phyloP scores from a whole-genome alignment of 2,329 filamentous ascomycete genomes.

The Graphiopsis chlorocephala region DNA sequence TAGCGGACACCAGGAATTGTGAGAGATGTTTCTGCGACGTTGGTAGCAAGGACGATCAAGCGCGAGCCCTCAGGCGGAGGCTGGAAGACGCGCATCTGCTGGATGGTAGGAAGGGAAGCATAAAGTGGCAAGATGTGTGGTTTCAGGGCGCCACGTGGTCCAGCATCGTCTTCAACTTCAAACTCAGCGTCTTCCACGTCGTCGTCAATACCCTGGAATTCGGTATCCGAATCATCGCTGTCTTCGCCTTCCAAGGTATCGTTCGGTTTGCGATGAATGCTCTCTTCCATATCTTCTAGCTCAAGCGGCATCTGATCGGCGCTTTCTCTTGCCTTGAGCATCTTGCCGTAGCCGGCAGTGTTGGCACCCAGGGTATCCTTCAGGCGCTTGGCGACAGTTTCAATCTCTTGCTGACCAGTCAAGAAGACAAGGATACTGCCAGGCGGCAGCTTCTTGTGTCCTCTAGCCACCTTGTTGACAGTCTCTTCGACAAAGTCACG shows the following conservation, averaged over 20 bases:
- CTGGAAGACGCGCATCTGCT: constrained; percentile 89
- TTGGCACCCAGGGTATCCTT: constrained; percentile 62
- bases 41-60: constrained; percentile 87
- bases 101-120: constrained; percentile 83
- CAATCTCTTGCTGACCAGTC: constrained; percentile 90
- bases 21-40: constrained; percentile 94
- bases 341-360: constrained; percentile 35
- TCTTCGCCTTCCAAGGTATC: constrained; percentile 42
- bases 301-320: constrained; percentile 60
- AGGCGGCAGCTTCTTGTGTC: constrained; percentile 83
- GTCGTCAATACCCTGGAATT: constrained; percentile 59
- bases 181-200: constrained; percentile 58
- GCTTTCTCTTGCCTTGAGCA: constrained; percentile 15
- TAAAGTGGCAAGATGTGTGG: constrained; percentile 93
- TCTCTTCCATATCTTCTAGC: constrained; percentile 82
- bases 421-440: constrained; percentile 92
- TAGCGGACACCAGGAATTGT: constrained; percentile 95
- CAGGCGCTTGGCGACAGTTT: constrained; percentile 73
- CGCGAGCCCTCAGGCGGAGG: constrained; percentile 73
- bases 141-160: constrained; percentile 58
- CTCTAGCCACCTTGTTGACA: constrained; percentile 80
- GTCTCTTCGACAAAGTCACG: constrained; percentile 89
- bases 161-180: constrained; percentile 49
- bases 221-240: constrained; percentile 52
- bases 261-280: constrained; percentile 44